phyloP scores from a whole-genome alignment of 129 eudicot species.

The Mikania micrantha region DNA sequence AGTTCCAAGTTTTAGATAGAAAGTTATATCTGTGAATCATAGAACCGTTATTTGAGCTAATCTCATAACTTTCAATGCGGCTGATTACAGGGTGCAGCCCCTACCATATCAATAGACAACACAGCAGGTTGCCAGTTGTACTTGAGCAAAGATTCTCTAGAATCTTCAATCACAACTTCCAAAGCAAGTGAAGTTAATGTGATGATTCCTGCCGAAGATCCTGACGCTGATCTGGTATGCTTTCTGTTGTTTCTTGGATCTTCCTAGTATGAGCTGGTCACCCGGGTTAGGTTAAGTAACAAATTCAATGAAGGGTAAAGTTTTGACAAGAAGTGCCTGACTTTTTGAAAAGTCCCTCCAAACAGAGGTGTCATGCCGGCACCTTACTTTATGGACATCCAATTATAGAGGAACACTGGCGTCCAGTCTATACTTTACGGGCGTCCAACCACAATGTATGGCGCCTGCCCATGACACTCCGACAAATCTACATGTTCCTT shows the following conservation, averaged over 20 bases:
- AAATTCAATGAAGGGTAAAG: no score
- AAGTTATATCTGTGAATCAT: neutral
- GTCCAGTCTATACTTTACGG: no score
- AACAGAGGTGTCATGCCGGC: no score
- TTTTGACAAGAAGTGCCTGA: no score
- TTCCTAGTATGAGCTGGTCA: neutral
- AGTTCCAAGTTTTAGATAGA: no score
- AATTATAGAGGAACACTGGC: no score
- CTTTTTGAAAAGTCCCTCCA: no score
- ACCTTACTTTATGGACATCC: no score
- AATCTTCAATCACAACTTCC: conserved; percentile 79
- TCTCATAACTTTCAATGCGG: neutral
- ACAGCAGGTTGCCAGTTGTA: conserved; percentile 85
- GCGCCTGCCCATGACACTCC: no score
- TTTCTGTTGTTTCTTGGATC: neutral
- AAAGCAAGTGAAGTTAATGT: conserved; percentile 94
- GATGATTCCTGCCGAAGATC: conserved; percentile 59
- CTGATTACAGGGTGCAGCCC: conserved; percentile 68
- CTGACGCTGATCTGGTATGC: conserved; percentile 86
- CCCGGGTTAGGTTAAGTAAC: neutral
- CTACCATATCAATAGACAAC: conserved; percentile 91
- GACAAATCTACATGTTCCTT: no score
- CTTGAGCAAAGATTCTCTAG: conserved; percentile 75
- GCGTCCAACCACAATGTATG: no score
- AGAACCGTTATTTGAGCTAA: neutral